A percentile compares a stretch with the other conserved stretches of the same genome.
Evolutionary conservation across 106 monocot genomes (phyloP).

Genomic region (Phalaenopsis equestris): DNA sequence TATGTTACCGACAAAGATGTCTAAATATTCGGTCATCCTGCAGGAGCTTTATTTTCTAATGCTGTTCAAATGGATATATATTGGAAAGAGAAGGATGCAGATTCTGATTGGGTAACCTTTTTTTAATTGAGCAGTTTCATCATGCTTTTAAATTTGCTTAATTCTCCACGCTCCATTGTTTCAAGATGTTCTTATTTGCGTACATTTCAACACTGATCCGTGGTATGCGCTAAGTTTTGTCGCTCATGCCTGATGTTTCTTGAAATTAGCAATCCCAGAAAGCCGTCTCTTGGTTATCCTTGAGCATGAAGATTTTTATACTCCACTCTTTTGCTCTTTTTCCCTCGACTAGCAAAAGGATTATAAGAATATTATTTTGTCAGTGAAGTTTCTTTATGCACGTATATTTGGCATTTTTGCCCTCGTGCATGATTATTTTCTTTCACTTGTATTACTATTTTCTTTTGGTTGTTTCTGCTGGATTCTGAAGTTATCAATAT

Average conservation of each 20-base stretch:
- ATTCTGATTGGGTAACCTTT: constrained; percentile 84
- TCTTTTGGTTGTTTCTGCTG: too few relatives aligned
- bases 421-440: too few relatives aligned
- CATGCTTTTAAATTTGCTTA: neutral
- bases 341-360: neutral
- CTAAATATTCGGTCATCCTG: neutral
- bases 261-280: too few relatives aligned
- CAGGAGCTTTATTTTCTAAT: constrained; percentile 43
- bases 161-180: neutral
- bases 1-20: neutral
- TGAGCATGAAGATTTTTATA: neutral
- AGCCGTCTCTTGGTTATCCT: neutral
- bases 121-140: neutral
- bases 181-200: neutral
- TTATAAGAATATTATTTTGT: neutral
- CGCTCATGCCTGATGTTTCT: neutral
- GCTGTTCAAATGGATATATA: constrained; percentile 55
- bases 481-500: too few relatives aligned
- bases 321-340: neutral
- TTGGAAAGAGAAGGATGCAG: constrained; percentile 88
- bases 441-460: too few relatives aligned
- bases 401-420: too few relatives aligned
- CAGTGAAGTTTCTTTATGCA: too few relatives aligned
- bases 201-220: neutral
- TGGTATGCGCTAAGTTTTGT: neutral